Base-by-base conservation (phyloP, 805 yeast genomes). In the Cyberlindnera euphorbiiphila region DNA sequence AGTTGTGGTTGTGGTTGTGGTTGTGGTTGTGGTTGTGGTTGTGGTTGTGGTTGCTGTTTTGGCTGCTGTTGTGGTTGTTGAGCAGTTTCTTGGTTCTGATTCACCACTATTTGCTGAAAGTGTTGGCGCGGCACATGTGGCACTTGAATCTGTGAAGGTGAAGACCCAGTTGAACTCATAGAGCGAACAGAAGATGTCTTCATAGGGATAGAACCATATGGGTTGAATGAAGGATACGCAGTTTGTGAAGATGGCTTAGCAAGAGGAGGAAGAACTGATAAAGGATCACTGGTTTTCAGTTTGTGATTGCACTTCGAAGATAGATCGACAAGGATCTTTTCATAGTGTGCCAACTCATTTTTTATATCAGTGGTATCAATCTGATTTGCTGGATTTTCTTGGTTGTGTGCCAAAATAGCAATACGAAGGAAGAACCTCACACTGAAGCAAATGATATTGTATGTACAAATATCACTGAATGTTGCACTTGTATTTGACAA, bases 381-480 rank as follows among this genome's bases (percentile, higher is more conserved):
- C 25, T 7, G 19, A n/a, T 30, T 20, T 1, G 36, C 29, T 8
- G 25, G 11, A 18, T 32, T 33, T n/a, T 30, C 42, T 5, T 22
- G 33, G 32, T 54, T 54, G 19, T 45, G 42, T 1, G 47, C 47
- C 7, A 51, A n/a, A 9, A 51, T 38, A 3, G 53, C 49, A 25
- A 54, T 35, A 16, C 49, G 43, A 15, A 47, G 20, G 31, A 53
- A 53, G 34, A 44, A 42, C 30, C 51, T 45, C 14, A 52, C 37
- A 15, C 41, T 27, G 15, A 27, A 42, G 13, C 49, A 40, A 9
- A 42, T 21, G 13, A 46, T 32, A 19, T 41, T 33, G 16, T 33
- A 37, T 13, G 43, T 37, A 7, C 39, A 17, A 11, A 20, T 30
- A n/a, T 49, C 47, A 7, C 26, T 17, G 13, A 34, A 34, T 9